A percentile compares a stretch with the other conserved stretches of the same genome.
Conservation (phyloP, 164 flowering plant genomes). For the Magnolia kwangsiensis region DNA sequence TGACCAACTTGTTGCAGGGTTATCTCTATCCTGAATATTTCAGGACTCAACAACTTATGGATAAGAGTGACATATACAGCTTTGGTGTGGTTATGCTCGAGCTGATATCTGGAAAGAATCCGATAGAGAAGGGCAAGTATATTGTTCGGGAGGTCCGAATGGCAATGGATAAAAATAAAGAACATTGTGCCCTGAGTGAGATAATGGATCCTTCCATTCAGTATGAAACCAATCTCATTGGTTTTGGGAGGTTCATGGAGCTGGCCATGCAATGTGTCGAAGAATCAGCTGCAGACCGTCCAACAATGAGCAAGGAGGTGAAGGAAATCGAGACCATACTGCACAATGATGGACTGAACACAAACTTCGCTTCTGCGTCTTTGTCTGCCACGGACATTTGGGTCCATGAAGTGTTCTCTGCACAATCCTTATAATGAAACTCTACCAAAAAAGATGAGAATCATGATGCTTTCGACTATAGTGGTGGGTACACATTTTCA, state of each 20-base stretch:
- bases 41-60: constrained; percentile 61
- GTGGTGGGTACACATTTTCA: constrained; percentile 29
- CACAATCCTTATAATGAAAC: constrained; percentile 35
- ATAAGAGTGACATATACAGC: constrained; percentile 70
- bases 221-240: constrained; percentile 23
- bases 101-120: constrained; percentile 45
- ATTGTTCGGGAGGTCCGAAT: constrained; percentile 43
- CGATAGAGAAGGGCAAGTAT: constrained; percentile 49
- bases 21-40: constrained; percentile 76
- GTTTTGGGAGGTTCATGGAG: constrained; percentile 43
- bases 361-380: constrained; percentile 40
- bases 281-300: constrained; percentile 46
- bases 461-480: constrained; percentile 30
- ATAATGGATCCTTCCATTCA: constrained; percentile 43
- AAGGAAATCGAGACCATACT: constrained; percentile 61
- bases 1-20: constrained; percentile 35
- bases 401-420: constrained; percentile 12
- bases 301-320: constrained; percentile 57
- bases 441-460: neutral
- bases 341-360: constrained; percentile 35
- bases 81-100: constrained; percentile 63
- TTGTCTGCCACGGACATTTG: constrained; percentile 38
- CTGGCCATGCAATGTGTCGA: constrained; percentile 51
- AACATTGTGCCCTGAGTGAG: constrained; percentile 31
- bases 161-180: constrained; percentile 33